phyloP scores from a whole-genome alignment of 106 monocot genomes.

The Allium fistulosum region DNA sequence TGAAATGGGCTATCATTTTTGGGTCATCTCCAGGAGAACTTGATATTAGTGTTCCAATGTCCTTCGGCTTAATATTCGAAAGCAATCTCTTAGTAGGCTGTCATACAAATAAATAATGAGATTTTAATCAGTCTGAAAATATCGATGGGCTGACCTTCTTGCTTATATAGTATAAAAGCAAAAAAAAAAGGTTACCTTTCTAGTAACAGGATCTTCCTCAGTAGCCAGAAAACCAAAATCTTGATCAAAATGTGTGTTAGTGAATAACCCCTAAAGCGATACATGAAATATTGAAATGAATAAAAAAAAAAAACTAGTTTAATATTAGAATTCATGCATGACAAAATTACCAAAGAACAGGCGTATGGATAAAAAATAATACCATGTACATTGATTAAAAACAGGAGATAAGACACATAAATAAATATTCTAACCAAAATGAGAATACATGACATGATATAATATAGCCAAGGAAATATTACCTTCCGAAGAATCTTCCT shows the following conservation, averaged over 20 bases:
- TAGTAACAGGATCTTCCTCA: slow-evolving; percentile 98
- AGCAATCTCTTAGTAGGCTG: slow-evolving; percentile 75
- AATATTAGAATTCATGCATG: background rate
- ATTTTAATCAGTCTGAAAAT: background rate
- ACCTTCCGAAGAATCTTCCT: slow-evolving; percentile 98
- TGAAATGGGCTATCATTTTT: slow-evolving; percentile 83
- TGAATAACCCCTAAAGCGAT: slow-evolving; percentile 56
- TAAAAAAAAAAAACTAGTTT: background rate
- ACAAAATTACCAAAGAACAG: background rate
- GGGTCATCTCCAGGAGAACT: slow-evolving; percentile 76
- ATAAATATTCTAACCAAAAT: background rate
- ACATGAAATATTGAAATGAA: background rate
- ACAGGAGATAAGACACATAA: no score
- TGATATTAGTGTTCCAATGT: slow-evolving; percentile 59
- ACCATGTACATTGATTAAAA: background rate
- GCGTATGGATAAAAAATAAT: background rate
- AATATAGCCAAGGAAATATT: background rate
- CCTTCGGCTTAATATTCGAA: slow-evolving; percentile 83
- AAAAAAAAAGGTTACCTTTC: slow-evolving; percentile 48
- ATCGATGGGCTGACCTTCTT: background rate
- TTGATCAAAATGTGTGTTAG: slow-evolving; percentile 83
- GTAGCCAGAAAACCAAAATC: slow-evolving; percentile 91
- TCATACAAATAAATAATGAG: slow-evolving; percentile 1
- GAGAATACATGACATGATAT: background rate
- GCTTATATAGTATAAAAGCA: background rate